Evolutionary conservation across 345 rosid genomes (phyloP), one percentile per base, ranked within the genome.

Genomic region (Mangifera indica): DNA sequence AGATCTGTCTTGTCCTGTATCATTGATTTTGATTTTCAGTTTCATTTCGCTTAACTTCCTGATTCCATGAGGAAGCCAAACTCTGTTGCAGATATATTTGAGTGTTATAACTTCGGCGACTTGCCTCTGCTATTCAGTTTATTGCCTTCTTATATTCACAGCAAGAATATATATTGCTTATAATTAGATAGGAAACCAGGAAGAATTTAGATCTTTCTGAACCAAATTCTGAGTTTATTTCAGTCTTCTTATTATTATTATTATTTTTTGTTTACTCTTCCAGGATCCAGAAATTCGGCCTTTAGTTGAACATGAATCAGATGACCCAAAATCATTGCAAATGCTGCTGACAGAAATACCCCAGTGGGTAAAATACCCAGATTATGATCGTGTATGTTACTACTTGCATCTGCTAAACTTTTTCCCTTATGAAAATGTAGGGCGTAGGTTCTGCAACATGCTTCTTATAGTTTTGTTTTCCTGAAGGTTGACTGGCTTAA

Each of bases 401-500:
- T 69, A 66, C 53, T 48, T 57, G 8, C 34, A 14, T 53, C 53
- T 52, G 17, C 48, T 52, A 2, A 26, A 29, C 32, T 22, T n/a
- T 24, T 51, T 26, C 45, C 40, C n/a, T 8, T 7, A 32, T 32
- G 6, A 29, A 34, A n/a, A 9, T 49, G 69, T n/a, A 18, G 44
- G 44, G 53, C 53, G 15, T 8, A 26, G 42, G 49, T 72, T 67
- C 1, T 52, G 44, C 51, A 49, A 49, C 63, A 46, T 57, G 71
- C 58, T 78, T 70, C 60, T 76, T 52, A 58, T 56, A 25, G 26
- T 72, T 67, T 60, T 52, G 42, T 72, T 60, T 20, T 65, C 68
- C 63, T 84, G 65, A 78, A 95, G 99, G 76, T 93, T 88, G 98
- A 93, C 74, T 91, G 97, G 99, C 88, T 95, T 53, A 95, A 95